Evolutionary conservation across 768 basidiomycete genomes (phyloP).

Genomic region (Chalciporus pseudorubinellus): DNA sequence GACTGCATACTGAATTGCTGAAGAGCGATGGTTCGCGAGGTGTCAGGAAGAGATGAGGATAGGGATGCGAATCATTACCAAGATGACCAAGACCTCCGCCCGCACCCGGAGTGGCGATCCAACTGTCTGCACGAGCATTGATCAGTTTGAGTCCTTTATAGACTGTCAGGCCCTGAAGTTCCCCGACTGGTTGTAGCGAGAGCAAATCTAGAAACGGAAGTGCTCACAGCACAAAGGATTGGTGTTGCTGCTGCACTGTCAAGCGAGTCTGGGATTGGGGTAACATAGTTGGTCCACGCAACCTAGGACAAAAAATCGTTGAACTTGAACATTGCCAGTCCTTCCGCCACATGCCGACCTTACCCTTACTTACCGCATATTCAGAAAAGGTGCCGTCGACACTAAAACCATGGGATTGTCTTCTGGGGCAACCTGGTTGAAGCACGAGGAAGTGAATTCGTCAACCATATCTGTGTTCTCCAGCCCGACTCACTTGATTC

Average conservation of each 20-base stretch:
- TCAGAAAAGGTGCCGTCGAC: slow-evolving; percentile 45
- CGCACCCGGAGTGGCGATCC: slow-evolving; percentile 40
- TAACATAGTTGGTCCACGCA: slow-evolving; percentile 39
- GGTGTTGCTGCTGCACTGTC: slow-evolving; percentile 41
- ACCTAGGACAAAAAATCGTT: slow-evolving; percentile 16
- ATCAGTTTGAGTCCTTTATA: slow-evolving; percentile 45
- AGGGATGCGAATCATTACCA: slow-evolving; percentile 10
- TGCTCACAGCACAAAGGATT: slow-evolving; percentile 41
- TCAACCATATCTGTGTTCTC: not conserved
- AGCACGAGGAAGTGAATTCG: not conserved
- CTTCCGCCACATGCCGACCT: too few relatives aligned
- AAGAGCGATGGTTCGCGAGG: not conserved
- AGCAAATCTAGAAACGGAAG: not conserved
- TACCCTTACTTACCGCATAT: slow-evolving; percentile 31
- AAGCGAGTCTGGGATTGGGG: slow-evolving; percentile 42
- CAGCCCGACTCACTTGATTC: slow-evolving; percentile 28
- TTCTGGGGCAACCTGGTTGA: slow-evolving; percentile 13
- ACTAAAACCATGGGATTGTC: slow-evolving; percentile 32
- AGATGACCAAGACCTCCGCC: slow-evolving; percentile 45
- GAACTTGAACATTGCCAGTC: not conserved
- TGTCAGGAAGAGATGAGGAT: not conserved
- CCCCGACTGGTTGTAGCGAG: not conserved
- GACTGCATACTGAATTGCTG: slow-evolving; percentile 46
- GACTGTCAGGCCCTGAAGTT: slow-evolving; percentile 38
- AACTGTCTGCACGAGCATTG: slow-evolving; percentile 36